Base-by-base conservation (phyloP, 306 rosid species). In the Cicer bijugum region DNA sequence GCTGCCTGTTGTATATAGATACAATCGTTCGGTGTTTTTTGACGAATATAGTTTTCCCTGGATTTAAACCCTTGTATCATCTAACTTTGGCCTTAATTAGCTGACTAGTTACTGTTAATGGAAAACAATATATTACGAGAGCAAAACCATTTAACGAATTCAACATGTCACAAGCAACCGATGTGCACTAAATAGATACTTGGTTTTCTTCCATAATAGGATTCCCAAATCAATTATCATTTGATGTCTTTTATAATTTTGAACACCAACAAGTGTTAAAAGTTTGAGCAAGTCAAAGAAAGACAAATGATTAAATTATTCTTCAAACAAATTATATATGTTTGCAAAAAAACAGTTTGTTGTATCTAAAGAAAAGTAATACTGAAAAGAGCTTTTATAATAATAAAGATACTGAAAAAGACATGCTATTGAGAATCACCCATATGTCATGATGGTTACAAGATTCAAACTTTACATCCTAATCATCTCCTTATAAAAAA, bases 391-490 rank as follows among this genome's bases (percentile, higher is more conserved):
- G 20, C 20, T 19, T 19, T 19, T 19, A 19, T 19, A 19, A 19
- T 19, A 19, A 19, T 19, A 19, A 63, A 59, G 65, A 66, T 48
- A 48, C 19, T 11, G 61, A 74, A 77, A 55, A 53, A 50, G 57
- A 67, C 80, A 60, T 68, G 46, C 84, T 86, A 85, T 68, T 83
- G 23, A 52, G 91, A 90, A 70, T 92, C 95, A 75, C 89, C 91
- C 98, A 90, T 90, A 15, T 87, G 57, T 50, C 55, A 48, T 78
- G 56, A 50, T n/a, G 56, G 19, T 48, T 85, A 78, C 91, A 82
- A 40, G 91, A 83, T 76, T 83, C 86, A 77, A 96, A 87, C 82
- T 88, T 82, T 75, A 89, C 80, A 76, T 84, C 88, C 72, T 78
- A 83, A 65, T 17, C 60, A 17, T 83, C 96, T 81, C 2, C 23